Evolutionary conservation across 768 basidiomycete genomes (phyloP).

Genomic region (Cystobasidium ongulense): DNA sequence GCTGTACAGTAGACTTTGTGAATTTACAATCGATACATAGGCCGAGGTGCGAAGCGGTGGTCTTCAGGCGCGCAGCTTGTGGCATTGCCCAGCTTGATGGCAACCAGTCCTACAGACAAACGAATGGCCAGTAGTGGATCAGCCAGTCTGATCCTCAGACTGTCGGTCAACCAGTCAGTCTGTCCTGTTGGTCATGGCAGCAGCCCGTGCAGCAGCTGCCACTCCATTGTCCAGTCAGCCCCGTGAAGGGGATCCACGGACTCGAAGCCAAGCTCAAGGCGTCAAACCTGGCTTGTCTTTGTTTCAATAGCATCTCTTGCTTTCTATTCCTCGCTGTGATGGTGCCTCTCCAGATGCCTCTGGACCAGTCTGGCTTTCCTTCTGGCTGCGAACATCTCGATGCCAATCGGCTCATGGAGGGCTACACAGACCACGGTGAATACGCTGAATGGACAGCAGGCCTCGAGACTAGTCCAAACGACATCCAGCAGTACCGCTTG

Average conservation of each 20-base stretch:
- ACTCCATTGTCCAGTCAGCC: too few species aligned
- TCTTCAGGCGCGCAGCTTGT: too few species aligned
- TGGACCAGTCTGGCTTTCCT: background rate
- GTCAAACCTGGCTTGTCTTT: too few species aligned
- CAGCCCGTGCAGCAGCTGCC: background rate
- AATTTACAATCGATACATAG: too few species aligned
- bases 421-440: background rate
- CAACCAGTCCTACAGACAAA: too few species aligned
- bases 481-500: background rate
- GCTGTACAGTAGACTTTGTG: too few species aligned
- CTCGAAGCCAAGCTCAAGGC: too few species aligned
- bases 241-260: background rate
- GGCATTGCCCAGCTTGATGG: too few species aligned
- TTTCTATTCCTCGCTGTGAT: background rate
- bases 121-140: too few species aligned
- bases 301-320: background rate
- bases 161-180: background rate
- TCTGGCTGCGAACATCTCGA: background rate
- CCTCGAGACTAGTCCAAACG: background rate
- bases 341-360: background rate
- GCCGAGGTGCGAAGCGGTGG: too few species aligned
- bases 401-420: background rate
- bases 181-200: background rate
- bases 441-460: slow-evolving; percentile 5
- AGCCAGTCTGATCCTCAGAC: too few species aligned